Evolutionary conservation across 139 green algal genomes (phyloP).

Genomic region (Chlorella sp.): DNA sequence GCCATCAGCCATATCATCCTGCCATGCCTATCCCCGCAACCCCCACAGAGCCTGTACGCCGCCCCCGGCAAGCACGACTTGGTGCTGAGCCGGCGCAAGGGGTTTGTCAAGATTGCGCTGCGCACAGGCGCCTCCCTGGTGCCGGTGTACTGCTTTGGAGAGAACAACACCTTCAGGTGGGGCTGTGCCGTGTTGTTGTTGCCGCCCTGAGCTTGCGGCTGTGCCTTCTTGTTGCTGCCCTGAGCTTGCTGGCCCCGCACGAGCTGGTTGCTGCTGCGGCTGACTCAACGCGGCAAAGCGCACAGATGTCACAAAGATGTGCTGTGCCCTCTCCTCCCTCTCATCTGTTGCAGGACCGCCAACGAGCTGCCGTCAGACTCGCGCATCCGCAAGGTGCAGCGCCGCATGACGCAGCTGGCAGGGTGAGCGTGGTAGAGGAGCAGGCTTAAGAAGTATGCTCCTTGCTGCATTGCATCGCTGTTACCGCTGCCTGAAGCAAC

Average conservation of each 20-base stretch:
- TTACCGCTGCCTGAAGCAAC: too few species aligned
- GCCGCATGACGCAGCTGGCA: constrained; percentile 6
- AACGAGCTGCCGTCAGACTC: constrained; percentile 32
- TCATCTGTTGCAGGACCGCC: not conserved
- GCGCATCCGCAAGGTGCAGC: constrained; percentile 16
- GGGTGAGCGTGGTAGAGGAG: not conserved
- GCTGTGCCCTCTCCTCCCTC: too few species aligned
- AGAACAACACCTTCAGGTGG: constrained; percentile 39
- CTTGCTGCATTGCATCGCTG: too few species aligned
- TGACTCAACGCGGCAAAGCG: too few species aligned
- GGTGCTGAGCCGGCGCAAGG: constrained; percentile 33
- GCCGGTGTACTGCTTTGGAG: constrained; percentile 44
- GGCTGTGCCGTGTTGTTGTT: not conserved
- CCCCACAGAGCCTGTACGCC: constrained; percentile 31
- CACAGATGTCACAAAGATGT: too few species aligned
- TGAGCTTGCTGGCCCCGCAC: not conserved
- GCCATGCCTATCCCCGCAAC: too few species aligned
- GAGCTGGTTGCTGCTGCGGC: not conserved
- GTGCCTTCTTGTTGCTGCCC: not conserved
- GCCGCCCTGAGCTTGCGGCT: not conserved
- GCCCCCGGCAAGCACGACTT: constrained; percentile 38
- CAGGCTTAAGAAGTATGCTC: not conserved
- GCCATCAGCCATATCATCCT: too few species aligned
- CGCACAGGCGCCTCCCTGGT: constrained; percentile 46
- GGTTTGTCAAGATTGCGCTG: constrained; percentile 49